Base-by-base conservation (phyloP, 192 early-diverging fungal genomes). In the Linnemannia schmuckeri region DNA sequence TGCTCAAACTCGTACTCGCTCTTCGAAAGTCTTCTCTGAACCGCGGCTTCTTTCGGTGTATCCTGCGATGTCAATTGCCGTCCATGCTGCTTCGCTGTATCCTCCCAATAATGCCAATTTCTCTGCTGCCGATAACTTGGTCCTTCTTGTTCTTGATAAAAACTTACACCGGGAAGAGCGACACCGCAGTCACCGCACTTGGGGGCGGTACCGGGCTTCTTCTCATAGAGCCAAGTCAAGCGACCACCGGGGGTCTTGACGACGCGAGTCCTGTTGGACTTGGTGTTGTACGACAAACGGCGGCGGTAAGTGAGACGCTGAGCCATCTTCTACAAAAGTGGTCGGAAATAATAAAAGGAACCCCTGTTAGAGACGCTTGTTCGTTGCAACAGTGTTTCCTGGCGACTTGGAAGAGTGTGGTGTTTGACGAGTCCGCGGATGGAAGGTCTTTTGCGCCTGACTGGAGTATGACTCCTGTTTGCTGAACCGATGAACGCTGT, bases 111-210 rank as follows among this genome's bases (percentile, higher is more conserved):
- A 10, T 10, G 7, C 12, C 55, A 30, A 30, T 61, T 61, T n/a
- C n/a, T 20, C 20, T 52, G 49, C 49, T 22, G 17, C 49, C 6
- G 18, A 18, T 20, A 52, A 52, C 49, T 52, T 18, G 49, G 17
- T 4, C 20, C 49, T 52, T 52, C 18, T 15, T 22, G 20, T 22
- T 52, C 38, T 71, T 22, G 35, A 22, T 52, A 9, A 7, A 61
- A 33, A 90, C 95, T 91, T 92, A 96, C 94, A 83, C 98, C 98
- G 80, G 97, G 82, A 77, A 99, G 95, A 71, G 92, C 90, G 79
- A 91, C 91, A 90, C 97, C 97, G 91, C 97, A 98, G 93, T 99
- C 98, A 93, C 97, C 98, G 91, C 98, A 99, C 88, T 96, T 95
- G 85, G 97, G 96, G 77, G 94, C 96, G 89, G 92, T 94, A 88